Base-by-base conservation (phyloP, 225 moss, liverwort and hornwort genomes). In the Sphagnum contortum region DNA sequence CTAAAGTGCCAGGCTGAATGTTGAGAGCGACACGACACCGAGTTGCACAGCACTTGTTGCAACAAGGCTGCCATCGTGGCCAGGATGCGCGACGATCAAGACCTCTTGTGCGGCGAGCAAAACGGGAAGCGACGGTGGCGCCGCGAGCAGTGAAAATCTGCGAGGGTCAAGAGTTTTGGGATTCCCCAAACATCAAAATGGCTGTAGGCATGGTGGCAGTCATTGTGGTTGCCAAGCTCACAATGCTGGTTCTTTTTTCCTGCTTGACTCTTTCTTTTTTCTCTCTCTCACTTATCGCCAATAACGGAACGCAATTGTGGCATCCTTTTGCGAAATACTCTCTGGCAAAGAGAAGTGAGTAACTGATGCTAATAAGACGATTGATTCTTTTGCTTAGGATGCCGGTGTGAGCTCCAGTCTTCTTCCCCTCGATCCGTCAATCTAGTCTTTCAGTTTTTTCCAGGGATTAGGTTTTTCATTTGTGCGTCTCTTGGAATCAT, bases 151-250 rank as follows among this genome's bases (percentile, higher is more conserved):
- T 94, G 74, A 75, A 76, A 74, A 81, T 76, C 48, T 83, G 89
- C 9, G 74, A 89, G 66, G 79, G 85, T 0, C 80, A 72, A 71
- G 89, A 77, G 68, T 76, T 79, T 60, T 89, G 73, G 66, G 94
- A 94, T 64, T 80, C 91, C 12, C 86, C 91, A 49, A 84, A 71
- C 56, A 65, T 85, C 65, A 94, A 94, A 75, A 71, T 72, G 45
- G 94, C 87, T 14, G 69, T 86, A 65, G 94, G 94, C 68, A 76
- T 91, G 87, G 86, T 86, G 52, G 57, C 74, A 64, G 94, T 81
- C 6, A 80, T 89, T 45, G 72, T 94, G 74, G 70, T 89, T 48
- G 91, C 94, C 3, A 94, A 91, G 71, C 82, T 94, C 5, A 86
- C 89, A 44, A 94, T 94, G 94, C 89, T 91, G 92, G 92, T 92